Base-by-base conservation (phyloP, 176 grass and related monocot species). In the Oryza longistaminata region DNA sequence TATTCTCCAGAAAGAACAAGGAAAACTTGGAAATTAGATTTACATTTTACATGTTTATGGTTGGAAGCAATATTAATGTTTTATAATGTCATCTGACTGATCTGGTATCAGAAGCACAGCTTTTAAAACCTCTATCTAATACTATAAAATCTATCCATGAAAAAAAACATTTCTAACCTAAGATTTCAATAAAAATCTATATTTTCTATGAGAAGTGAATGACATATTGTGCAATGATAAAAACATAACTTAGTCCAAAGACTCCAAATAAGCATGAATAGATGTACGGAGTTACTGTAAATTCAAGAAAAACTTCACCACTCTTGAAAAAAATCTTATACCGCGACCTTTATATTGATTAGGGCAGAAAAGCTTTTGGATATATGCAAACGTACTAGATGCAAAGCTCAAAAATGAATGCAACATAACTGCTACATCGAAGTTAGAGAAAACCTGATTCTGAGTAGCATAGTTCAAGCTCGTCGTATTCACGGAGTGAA, bases 381-480 rank as follows among this genome's bases (percentile, higher is more conserved):
- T 21, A 40, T 8, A 74, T 74, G 69, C n/a, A n/a, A 84, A 74
- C 69, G 34, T 44, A 39, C 22, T 69, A 80, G 10, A 55, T 64
- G 22, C n/a, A 31, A 83, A 78, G 74, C 21, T 74, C 46, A 82
- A 78, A 86, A 81, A 7, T 67, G 55, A 77, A 68, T 85, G 83
- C 26, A 74, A 49, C 46, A 31, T 49, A 68, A 73, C 52, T 81
- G 66, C 33, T 26, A 62, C 48, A 83, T 73, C 1, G 61, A 79
- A 85, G 68, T 31, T 82, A 31, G 37, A 82, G 22, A 78, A 44
- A 85, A 99, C 93, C 96, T 99, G 96, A 92, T 92, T 99, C 96
- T 73, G 88, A 91, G 76, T 99, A 99, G 82, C 96, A 99, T 73
- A 99, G 90, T 83, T 99, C 96, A 70, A 99, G 90, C 79, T 99